phyloP scores from a whole-genome alignment of 2,329 filamentous ascomycete species.

The Cladosporium sp. region DNA sequence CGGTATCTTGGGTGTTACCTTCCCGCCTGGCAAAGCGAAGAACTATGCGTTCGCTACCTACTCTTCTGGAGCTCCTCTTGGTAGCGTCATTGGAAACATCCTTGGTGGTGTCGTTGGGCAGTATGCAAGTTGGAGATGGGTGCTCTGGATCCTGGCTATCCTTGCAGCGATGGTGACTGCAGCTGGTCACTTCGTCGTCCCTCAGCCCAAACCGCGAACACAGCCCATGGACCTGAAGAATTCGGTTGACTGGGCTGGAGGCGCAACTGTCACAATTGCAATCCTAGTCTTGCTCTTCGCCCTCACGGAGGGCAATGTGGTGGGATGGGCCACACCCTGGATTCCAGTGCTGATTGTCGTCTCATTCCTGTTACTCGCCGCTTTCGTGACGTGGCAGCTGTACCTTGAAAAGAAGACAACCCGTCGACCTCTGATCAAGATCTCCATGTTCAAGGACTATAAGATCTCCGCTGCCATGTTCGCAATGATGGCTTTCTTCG shows the following conservation, averaged over 20 bases:
- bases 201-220: constrained; percentile 39
- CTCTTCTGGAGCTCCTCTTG: constrained; percentile 60
- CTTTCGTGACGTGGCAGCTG: constrained; percentile 60
- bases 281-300: constrained; percentile 62
- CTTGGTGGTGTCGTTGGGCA: constrained; percentile 60
- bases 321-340: constrained; percentile 63
- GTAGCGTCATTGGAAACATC: constrained; percentile 62
- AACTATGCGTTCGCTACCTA: constrained; percentile 67
- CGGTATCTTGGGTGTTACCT: constrained; percentile 64
- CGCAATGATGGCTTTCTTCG: constrained; percentile 64
- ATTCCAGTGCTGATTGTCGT: constrained; percentile 57
- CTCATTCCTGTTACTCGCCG: constrained; percentile 51
- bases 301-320: constrained; percentile 64
- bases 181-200: constrained; percentile 58
- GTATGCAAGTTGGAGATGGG: constrained; percentile 62
- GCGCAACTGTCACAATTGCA: constrained; percentile 57
- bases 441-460: constrained; percentile 58
- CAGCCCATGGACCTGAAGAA: constrained; percentile 32
- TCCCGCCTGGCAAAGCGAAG: constrained; percentile 63
- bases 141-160: constrained; percentile 62
- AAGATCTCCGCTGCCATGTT: constrained; percentile 60
- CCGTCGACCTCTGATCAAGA: constrained; percentile 59
- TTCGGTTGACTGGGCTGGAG: constrained; percentile 64
- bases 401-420: constrained; percentile 52
- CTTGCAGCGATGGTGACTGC: constrained; percentile 55